Conservation (phyloP, 176 grass and related monocot species). For the Alopecurus myosuroides region DNA sequence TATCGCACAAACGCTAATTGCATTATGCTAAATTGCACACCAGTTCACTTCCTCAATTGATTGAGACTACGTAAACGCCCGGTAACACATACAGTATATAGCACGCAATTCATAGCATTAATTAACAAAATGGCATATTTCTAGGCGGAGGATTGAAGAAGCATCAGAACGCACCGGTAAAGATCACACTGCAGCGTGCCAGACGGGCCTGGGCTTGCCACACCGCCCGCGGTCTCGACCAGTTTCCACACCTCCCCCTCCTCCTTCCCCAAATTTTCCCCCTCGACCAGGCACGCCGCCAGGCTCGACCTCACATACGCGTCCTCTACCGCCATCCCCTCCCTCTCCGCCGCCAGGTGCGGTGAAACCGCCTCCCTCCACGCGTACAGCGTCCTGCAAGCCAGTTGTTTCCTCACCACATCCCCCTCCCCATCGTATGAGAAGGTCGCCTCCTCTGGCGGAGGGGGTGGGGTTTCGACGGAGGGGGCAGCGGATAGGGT, state of each 20-base stretch:
- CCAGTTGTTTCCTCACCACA: conserved; percentile 36
- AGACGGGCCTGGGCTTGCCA: conserved; percentile 66
- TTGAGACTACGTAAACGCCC: background rate
- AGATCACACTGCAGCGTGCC: conserved; percentile 88
- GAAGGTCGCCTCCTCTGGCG: conserved; percentile 34
- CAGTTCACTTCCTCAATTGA: background rate
- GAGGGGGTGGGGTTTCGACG: conserved; percentile 16
- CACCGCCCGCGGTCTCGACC: conserved; percentile 84
- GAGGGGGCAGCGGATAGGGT: conserved; percentile 47
- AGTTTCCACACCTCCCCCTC: conserved; percentile 62
- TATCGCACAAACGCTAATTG: background rate
- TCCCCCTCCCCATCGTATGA: conserved; percentile 1
- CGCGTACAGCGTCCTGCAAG: conserved; percentile 74
- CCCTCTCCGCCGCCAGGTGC: conserved; percentile 83
- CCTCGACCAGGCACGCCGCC: conserved; percentile 42
- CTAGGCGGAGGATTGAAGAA: background rate
- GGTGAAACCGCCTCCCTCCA: conserved; percentile 84
- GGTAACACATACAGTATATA: background rate
- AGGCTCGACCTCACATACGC: conserved; percentile 47
- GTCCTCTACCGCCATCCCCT: conserved; percentile 64
- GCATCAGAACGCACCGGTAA: conserved; percentile 50
- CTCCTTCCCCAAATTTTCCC: background rate
- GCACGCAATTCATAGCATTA: background rate
- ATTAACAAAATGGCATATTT: background rate
- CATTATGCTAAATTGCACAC: background rate